phyloP scores from a whole-genome alignment of 140 eudicot species.

The Erigeron philadelphicus region DNA sequence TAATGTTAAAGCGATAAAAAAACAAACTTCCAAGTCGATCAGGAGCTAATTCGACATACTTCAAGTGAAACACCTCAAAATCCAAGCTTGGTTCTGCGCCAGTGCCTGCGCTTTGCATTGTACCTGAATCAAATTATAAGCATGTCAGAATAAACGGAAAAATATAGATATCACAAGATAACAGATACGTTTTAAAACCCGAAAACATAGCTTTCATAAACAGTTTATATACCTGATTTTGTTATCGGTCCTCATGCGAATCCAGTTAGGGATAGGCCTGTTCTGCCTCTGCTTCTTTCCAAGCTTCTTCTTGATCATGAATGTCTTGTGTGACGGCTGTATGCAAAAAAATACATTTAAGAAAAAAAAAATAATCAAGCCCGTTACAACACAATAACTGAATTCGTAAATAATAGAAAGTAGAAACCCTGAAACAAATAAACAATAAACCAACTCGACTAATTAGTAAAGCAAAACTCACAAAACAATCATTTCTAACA shows the following conservation, averaged over 20 bases:
- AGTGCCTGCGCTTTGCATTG: conserved; percentile 20
- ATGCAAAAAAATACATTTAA: neutral
- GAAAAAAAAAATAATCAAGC: neutral
- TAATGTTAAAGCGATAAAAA: neutral
- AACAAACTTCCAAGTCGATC: neutral
- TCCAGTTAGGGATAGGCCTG: conserved; percentile 79
- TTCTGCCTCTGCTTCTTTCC: conserved; percentile 90
- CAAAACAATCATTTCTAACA: no score
- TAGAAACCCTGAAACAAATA: neutral
- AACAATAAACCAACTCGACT: no score
- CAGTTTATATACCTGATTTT: conserved; percentile 57
- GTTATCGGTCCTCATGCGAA: conserved; percentile 70
- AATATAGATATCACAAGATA: neutral
- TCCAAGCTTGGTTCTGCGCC: conserved; percentile 25
- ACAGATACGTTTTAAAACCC: neutral
- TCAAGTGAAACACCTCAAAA: neutral
- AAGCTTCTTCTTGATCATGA: conserved; percentile 81
- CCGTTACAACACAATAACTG: neutral
- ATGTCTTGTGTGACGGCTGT: conserved; percentile 83
- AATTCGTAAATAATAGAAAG: neutral
- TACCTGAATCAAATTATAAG: conserved; percentile 4
- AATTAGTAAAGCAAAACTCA: no score
- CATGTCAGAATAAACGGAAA: neutral
- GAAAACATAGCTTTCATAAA: neutral
- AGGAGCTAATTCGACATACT: neutral